Evolutionary conservation across 1,284 basidiomycete genomes (phyloP).

Genomic region (Bondarzewia mesenterica): DNA sequence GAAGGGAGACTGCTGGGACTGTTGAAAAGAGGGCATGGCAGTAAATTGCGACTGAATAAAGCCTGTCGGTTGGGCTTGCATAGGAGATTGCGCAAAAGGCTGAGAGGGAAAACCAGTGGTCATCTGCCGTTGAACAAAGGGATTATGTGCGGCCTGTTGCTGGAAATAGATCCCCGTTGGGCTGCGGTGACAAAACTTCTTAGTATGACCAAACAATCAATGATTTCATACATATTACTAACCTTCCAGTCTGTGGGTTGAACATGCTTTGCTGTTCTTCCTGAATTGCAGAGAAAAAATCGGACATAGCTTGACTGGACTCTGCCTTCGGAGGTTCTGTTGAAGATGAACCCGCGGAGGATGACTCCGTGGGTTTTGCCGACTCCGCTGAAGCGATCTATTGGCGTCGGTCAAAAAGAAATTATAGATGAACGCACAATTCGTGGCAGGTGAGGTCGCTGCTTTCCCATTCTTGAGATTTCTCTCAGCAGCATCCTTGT

Average conservation of each 20-base stretch:
- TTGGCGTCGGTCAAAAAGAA: not conserved
- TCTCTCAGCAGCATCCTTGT: slow-evolving; percentile 70
- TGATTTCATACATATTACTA: slow-evolving; percentile 13
- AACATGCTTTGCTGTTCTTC: slow-evolving; percentile 73
- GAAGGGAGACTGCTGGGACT: slow-evolving; percentile 33
- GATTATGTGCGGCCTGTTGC: slow-evolving; percentile 65
- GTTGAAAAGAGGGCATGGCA: slow-evolving; percentile 25
- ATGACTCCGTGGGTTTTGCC: slow-evolving; percentile 13
- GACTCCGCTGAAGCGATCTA: slow-evolving; percentile 12
- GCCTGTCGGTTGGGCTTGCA: slow-evolving; percentile 20
- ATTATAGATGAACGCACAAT: slow-evolving; percentile 6
- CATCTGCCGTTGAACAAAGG: slow-evolving; percentile 33
- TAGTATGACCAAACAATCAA: slow-evolving; percentile 9
- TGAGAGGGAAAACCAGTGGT: slow-evolving; percentile 22
- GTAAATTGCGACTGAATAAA: slow-evolving; percentile 27
- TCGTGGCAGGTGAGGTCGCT: slow-evolving; percentile 19
- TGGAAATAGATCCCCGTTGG: slow-evolving; percentile 49
- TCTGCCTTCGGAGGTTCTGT: slow-evolving; percentile 15
- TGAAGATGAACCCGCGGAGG: slow-evolving; percentile 15
- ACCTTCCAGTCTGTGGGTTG: slow-evolving; percentile 55
- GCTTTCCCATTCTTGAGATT: slow-evolving; percentile 26
- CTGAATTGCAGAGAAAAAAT: slow-evolving; percentile 93
- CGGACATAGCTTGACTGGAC: slow-evolving; percentile 43
- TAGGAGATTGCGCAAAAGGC: slow-evolving; percentile 24
- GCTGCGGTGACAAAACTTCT: slow-evolving; percentile 24